Evolutionary conservation across 106 monocot genomes (phyloP), one percentile per base, ranked within the genome.

Genomic region (Gastrodia elata): DNA sequence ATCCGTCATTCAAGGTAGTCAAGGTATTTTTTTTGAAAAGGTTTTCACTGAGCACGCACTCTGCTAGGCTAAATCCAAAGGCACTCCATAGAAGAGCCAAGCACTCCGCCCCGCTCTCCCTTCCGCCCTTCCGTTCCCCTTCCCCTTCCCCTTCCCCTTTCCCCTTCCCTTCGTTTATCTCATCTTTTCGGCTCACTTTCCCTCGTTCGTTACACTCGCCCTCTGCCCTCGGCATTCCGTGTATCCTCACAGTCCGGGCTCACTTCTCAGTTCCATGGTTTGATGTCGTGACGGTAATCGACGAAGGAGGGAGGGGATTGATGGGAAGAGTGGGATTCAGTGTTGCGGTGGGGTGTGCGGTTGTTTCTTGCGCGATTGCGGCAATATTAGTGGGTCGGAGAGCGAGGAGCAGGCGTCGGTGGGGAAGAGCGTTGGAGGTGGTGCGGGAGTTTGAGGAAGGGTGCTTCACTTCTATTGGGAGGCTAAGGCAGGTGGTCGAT

Each of bases 331-430:
- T 80, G 70, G 84, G 77, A 73, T 73, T 91, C 26, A 83, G 77
- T 10, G 67, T 84, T 77, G 90, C 90, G 76, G 80, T 78, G 77
- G 79, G 80, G 18, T 91, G 90, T 74, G 90, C 90, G n/a, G 87
- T 75, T 76, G 78, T 75, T 58, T 77, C 87, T 14, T 83, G 87
- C 74, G 82, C 84, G 74, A 83, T 91, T 69, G 87, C 90, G 8
- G 80, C 74, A 24, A 77, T 76, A 65, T 43, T 84, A 25, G 90
- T 84, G 8, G 72, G 71, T 9, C 77, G 78, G 14, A 73, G 90
- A 59, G 77, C 70, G 36, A 73, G 58, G 76, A 83, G 75, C 52
- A 73, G 81, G 27, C 42, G 80, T 57, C 67, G 82, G 52, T 91
- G 90, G 90, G 42, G 65, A 20, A 71, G 84, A 40, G 84, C 82